Conservation (phyloP, 208 protist species). For the Leishmania arabica region DNA sequence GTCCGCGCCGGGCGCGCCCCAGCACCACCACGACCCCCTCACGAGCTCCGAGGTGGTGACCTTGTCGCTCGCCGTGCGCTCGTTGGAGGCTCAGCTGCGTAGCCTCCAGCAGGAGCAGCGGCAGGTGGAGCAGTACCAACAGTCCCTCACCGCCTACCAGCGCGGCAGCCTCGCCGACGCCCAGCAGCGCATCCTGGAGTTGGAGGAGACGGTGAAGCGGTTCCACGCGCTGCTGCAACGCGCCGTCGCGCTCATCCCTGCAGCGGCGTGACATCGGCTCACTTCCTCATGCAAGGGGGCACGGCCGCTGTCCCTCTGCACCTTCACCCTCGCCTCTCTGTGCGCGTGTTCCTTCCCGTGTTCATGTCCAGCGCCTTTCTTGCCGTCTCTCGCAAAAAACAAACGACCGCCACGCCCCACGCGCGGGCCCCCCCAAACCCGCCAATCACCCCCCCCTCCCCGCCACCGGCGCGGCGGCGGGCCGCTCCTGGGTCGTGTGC, state of each 20-base stretch:
- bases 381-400: background rate
- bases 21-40: conserved; percentile 16
- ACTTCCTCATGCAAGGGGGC: background rate
- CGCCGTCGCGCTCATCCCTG: conserved; percentile 51
- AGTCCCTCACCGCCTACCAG: conserved; percentile 14
- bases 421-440: background rate
- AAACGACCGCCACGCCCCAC: background rate
- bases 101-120: conserved; percentile 26
- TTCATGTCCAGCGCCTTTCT: background rate
- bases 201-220: conserved; percentile 55
- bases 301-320: too few relatives aligned
- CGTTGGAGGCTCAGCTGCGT: conserved; percentile 18
- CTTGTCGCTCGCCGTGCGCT: conserved; percentile 17
- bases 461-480: background rate
- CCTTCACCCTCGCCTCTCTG: background rate
- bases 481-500: too few relatives aligned
- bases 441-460: accelerated
- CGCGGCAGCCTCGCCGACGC: conserved; percentile 32
- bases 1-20: background rate
- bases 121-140: conserved; percentile 23
- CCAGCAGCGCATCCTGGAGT: conserved; percentile 51
- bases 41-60: conserved; percentile 15
- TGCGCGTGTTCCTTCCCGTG: background rate
- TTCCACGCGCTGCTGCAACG: conserved; percentile 54
- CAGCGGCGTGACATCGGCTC: conserved; percentile 2